These are phyloP conservation scores for Didymella pinodella DNA, from an alignment of 2,329 filamentous ascomycete species.

Conservation along the genomic window DNA sequence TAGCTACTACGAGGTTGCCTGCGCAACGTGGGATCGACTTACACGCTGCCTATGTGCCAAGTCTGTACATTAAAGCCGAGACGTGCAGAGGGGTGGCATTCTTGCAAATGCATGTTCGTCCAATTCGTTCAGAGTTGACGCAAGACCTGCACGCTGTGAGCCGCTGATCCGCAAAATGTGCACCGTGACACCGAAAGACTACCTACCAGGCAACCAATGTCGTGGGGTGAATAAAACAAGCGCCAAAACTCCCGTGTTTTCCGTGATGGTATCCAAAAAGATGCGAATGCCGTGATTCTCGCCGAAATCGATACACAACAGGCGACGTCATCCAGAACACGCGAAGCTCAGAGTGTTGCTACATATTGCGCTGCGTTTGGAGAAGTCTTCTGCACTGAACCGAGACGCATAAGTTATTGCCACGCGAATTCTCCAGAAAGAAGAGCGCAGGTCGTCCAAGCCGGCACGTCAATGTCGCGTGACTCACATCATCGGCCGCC, in stretches of 20 bases:
- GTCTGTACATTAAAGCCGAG: conserved; percentile 8
- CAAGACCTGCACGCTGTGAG: conserved; percentile 16
- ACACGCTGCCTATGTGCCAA: conserved; percentile 5
- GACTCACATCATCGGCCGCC: conserved; percentile 23
- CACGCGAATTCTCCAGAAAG: not conserved
- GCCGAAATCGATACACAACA: conserved; percentile 10
- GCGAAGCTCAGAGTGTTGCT: not conserved
- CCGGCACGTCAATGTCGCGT: not conserved
- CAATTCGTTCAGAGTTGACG: conserved; percentile 8
- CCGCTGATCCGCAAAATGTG: conserved; percentile 14
- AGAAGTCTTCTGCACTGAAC: not conserved
- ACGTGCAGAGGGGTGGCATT: conserved; percentile 11
- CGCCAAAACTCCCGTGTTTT: not conserved
- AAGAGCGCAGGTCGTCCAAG: not conserved
- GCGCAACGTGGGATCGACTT: conserved; percentile 11
- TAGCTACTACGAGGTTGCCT: conserved; percentile 3
- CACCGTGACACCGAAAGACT: conserved; percentile 4
- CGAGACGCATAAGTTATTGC: not conserved
- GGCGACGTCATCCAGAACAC: not conserved
- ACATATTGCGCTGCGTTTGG: not conserved
- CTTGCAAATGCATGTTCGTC: conserved; percentile 7
- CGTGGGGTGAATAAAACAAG: not conserved
- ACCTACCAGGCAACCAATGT: conserved; percentile 10
- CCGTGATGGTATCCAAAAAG: conserved; percentile 2
- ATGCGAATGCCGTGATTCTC: not conserved